These are phyloP conservation scores for Wickerhamiella nectarea DNA, from an alignment of 805 yeast species.

Conservation along the genomic window DNA sequence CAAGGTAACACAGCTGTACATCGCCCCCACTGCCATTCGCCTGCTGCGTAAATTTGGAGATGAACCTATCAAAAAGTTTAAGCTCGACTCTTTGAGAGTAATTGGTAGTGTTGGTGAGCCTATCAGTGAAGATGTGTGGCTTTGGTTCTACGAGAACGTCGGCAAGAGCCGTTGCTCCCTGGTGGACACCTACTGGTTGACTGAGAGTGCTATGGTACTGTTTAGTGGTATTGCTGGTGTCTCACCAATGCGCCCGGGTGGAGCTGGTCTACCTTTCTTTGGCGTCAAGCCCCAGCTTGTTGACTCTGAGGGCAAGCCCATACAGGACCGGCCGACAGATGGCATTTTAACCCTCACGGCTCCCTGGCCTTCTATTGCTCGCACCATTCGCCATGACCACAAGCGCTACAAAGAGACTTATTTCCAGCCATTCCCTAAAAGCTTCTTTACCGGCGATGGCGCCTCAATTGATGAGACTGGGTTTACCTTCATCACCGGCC, in stretches of 20 bases:
- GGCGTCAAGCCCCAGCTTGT: conserved; percentile 63
- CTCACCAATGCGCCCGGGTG: conserved; percentile 73
- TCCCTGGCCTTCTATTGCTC: conserved; percentile 78
- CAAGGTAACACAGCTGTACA: conserved; percentile 81
- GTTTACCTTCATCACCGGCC: conserved; percentile 71
- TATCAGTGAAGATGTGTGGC: conserved; percentile 90
- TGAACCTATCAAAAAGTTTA: conserved; percentile 44
- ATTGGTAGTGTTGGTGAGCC: conserved; percentile 96
- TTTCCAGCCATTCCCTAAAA: conserved; percentile 66
- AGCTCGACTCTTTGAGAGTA: conserved; percentile 65
- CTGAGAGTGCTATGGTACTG: conserved; percentile 73
- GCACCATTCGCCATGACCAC: conserved; percentile 70
- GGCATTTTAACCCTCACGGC: conserved; percentile 63
- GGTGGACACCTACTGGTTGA: conserved; percentile 81
- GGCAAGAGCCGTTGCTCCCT: conserved; percentile 73
- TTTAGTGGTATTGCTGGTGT: conserved; percentile 63
- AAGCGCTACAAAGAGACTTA: conserved; percentile 67
- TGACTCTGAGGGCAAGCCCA: conserved; percentile 58
- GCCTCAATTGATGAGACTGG: conserved; percentile 79
- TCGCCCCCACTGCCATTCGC: conserved; percentile 91
- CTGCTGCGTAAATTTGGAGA: conserved; percentile 77
- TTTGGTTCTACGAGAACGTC: conserved; percentile 81
- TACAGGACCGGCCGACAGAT: conserved; percentile 56
- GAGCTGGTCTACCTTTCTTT: conserved; percentile 73
- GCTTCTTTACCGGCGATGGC: conserved; percentile 81